phyloP scores from a whole-genome alignment of 2,329 filamentous ascomycete genomes.

The Myriosclerotinia scirpicola region DNA sequence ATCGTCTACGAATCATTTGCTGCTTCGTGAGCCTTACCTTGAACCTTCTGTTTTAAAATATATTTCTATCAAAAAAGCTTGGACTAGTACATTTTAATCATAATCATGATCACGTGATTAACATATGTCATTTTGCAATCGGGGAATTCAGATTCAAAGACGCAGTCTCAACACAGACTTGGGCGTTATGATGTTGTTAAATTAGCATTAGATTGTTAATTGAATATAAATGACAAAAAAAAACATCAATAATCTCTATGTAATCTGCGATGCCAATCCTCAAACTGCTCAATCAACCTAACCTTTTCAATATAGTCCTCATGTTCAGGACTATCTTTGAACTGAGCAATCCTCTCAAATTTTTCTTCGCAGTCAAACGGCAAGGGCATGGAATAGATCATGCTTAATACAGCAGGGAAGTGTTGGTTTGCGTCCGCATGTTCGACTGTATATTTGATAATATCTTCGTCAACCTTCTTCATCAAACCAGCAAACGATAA shows the following conservation, averaged over 20 bases:
- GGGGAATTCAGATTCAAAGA: neutral
- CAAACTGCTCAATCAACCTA: conserved; percentile 2
- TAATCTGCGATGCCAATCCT: too few species aligned
- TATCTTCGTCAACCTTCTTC: conserved; percentile 26
- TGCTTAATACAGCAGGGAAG: neutral
- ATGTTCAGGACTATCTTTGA: conserved; percentile 11
- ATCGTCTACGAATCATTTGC: conserved; percentile 20
- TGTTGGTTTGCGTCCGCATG: neutral
- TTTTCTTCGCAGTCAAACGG: neutral
- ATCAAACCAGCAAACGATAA: conserved; percentile 30
- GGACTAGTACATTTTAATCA: conserved; percentile 18
- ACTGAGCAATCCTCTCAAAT: neutral
- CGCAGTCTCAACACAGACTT: neutral
- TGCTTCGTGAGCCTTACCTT: conserved; percentile 19
- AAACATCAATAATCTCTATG: neutral
- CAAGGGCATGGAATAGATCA: neutral
- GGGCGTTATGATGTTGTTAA: neutral
- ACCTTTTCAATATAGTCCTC: conserved; percentile 10
- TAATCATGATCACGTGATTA: conserved; percentile 3
- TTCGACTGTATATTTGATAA: conserved; percentile 12
- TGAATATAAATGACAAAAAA: neutral
- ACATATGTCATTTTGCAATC: neutral
- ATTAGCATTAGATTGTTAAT: neutral
- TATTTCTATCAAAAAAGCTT: conserved; percentile 26
- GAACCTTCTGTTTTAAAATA: conserved; percentile 18